Conservation (phyloP, 306 rosid genomes). For the Malus fusca region DNA sequence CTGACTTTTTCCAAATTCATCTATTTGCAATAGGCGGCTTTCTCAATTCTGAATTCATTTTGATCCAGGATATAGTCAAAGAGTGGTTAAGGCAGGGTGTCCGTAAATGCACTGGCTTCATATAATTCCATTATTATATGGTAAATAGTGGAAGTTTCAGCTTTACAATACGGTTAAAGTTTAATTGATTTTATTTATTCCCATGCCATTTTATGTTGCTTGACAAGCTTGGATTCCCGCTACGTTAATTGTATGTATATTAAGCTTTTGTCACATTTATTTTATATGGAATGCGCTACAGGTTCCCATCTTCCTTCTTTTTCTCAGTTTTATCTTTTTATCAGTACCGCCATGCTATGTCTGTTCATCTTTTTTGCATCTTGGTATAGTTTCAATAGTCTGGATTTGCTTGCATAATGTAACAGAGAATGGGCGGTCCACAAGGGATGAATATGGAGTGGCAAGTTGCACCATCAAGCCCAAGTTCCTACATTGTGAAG, state of each 20-base stretch:
- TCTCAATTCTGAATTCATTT: slow-evolving; percentile 9
- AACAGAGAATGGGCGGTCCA: slow-evolving; percentile 67
- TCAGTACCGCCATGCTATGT: not conserved
- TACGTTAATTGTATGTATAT: not conserved
- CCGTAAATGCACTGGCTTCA: slow-evolving; percentile 6
- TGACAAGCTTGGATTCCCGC: not conserved
- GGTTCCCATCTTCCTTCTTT: not conserved
- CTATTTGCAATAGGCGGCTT: slow-evolving; percentile 4
- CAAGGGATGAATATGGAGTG: slow-evolving; percentile 95
- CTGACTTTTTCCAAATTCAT: not conserved
- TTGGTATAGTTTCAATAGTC: slow-evolving; percentile 7
- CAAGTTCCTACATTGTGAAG: slow-evolving; percentile 80
- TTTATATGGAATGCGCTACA: not conserved
- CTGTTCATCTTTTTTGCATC: not conserved
- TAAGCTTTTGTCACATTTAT: not conserved
- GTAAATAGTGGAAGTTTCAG: slow-evolving; percentile 13
- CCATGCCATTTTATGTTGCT: not conserved
- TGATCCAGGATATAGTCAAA: slow-evolving; percentile 15
- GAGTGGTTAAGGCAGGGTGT: slow-evolving; percentile 9
- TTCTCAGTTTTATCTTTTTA: not conserved
- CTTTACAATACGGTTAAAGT: not conserved
- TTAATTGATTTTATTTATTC: not conserved
- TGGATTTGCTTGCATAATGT: slow-evolving; percentile 8
- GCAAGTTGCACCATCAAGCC: slow-evolving; percentile 96
- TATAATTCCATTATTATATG: slow-evolving; percentile 1